A percentile compares a stretch with the other conserved stretches of the same genome.
Conservation (phyloP, 2,329 filamentous ascomycete genomes). For the Periconia digitata region DNA sequence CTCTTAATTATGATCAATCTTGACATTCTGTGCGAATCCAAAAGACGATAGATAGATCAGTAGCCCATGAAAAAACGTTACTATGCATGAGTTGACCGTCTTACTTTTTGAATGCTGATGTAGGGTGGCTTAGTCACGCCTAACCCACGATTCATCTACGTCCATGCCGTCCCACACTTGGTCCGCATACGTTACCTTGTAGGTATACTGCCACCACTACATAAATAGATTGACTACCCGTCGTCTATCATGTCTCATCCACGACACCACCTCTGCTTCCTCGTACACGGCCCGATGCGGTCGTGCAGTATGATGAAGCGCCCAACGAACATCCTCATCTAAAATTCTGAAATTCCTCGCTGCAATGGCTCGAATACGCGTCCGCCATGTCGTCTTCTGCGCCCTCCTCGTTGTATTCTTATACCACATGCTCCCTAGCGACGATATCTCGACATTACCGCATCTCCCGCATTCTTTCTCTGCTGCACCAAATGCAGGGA, state of each 20-base stretch:
- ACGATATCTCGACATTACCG: slow-evolving; percentile 10
- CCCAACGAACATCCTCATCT: neutral
- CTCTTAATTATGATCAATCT: too few relatives aligned
- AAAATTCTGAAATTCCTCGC: neutral
- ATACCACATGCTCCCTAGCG: slow-evolving; percentile 27
- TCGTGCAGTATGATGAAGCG: neutral
- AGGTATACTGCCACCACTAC: too few relatives aligned
- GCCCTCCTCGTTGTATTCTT: slow-evolving; percentile 28
- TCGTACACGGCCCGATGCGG: neutral
- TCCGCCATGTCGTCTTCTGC: slow-evolving; percentile 27
- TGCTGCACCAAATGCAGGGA: slow-evolving; percentile 17
- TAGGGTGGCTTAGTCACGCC: too few relatives aligned
- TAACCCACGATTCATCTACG: too few relatives aligned
- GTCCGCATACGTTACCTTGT: too few relatives aligned
- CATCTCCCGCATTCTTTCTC: neutral
- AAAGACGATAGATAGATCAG: too few relatives aligned
- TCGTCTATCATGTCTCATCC: neutral
- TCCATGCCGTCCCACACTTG: neutral
- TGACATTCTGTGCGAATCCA: too few relatives aligned
- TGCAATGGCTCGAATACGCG: slow-evolving; percentile 30
- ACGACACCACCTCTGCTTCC: neutral
- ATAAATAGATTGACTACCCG: neutral
- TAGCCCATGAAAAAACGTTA: too few relatives aligned
- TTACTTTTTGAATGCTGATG: too few relatives aligned
- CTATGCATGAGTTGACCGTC: too few relatives aligned